Conservation (phyloP, 257 asterid species). For the Capsicum pubescens region DNA sequence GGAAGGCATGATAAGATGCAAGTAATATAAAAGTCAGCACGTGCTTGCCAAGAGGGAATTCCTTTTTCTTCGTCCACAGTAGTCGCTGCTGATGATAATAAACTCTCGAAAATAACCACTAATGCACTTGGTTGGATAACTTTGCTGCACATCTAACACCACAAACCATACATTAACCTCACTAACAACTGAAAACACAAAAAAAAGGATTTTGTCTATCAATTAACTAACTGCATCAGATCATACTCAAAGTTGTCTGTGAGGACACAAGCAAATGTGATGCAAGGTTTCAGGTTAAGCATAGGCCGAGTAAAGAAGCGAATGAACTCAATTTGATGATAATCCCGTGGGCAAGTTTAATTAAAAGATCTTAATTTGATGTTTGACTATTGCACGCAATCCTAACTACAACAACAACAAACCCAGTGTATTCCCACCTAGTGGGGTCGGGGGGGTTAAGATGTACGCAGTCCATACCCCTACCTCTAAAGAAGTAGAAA, state of each 20-base stretch:
- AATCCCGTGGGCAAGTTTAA: not conserved
- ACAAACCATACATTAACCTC: not conserved
- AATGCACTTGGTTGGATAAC: conserved; percentile 89
- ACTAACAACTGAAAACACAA: not conserved
- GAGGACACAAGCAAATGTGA: conserved; percentile 15
- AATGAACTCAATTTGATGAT: conserved; percentile 8
- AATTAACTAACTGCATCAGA: conserved; percentile 10
- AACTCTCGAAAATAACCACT: conserved; percentile 77
- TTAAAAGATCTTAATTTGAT: not conserved
- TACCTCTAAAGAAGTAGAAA: no score
- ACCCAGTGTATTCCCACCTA: no score
- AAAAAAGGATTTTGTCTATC: not conserved
- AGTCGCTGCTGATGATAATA: conserved; percentile 93
- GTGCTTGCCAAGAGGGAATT: conserved; percentile 97
- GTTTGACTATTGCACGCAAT: not conserved
- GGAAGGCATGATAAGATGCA: conserved; percentile 94
- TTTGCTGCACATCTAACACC: conserved; percentile 94
- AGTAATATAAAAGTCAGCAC: conserved; percentile 90
- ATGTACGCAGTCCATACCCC: no score
- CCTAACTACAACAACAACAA: no score
- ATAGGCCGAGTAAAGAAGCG: not conserved
- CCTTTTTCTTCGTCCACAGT: conserved; percentile 98
- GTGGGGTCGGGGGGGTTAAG: no score
- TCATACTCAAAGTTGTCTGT: not conserved
- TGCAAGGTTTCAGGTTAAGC: conserved; percentile 5